Percentiles rank a stretch among this genome's conserved stretches.
phyloP scores from a whole-genome alignment of 2,329 filamentous ascomycete species.

The Aspergillus sp. region DNA sequence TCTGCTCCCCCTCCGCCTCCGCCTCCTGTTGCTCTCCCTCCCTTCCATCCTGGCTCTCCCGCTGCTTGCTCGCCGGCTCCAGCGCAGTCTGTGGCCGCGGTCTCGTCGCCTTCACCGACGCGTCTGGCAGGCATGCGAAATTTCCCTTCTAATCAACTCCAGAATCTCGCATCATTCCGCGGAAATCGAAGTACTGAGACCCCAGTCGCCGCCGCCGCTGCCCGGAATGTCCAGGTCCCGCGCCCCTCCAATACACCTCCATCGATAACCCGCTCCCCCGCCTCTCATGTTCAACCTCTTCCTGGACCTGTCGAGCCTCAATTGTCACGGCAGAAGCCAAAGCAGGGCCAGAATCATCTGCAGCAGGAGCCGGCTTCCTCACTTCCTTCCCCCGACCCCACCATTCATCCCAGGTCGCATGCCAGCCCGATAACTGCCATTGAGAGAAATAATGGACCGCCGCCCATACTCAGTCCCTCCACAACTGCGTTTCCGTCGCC shows the following conservation, averaged over 20 bases:
- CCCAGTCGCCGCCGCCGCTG: background rate
- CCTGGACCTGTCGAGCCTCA: background rate
- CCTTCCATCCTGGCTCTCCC: background rate
- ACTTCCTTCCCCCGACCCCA: slow-evolving; percentile 32
- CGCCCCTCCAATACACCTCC: background rate
- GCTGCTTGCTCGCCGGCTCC: background rate
- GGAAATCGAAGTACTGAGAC: background rate
- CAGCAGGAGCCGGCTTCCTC: slow-evolving; percentile 13
- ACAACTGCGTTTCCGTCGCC: slow-evolving; percentile 53
- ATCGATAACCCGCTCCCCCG: background rate
- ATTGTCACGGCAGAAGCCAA: slow-evolving; percentile 16
- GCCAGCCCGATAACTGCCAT: slow-evolving; percentile 25
- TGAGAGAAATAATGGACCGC: slow-evolving; percentile 13
- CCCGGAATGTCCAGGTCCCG: slow-evolving; percentile 9
- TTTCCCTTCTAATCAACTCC: slow-evolving; percentile 7
- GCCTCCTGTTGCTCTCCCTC: background rate
- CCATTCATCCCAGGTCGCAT: slow-evolving; percentile 22
- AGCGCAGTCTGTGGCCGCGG: background rate
- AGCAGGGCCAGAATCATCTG: slow-evolving; percentile 2
- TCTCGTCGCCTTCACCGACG: background rate
- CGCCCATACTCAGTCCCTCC: slow-evolving; percentile 36
- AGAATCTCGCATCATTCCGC: slow-evolving; percentile 4
- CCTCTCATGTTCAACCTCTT: background rate
- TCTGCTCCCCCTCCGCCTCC: background rate
- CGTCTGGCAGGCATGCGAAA: slow-evolving; percentile 17